These are phyloP conservation scores for Furcasterigmium furcatum DNA, from an alignment of 2,329 filamentous ascomycete species.

Conservation along the genomic window DNA sequence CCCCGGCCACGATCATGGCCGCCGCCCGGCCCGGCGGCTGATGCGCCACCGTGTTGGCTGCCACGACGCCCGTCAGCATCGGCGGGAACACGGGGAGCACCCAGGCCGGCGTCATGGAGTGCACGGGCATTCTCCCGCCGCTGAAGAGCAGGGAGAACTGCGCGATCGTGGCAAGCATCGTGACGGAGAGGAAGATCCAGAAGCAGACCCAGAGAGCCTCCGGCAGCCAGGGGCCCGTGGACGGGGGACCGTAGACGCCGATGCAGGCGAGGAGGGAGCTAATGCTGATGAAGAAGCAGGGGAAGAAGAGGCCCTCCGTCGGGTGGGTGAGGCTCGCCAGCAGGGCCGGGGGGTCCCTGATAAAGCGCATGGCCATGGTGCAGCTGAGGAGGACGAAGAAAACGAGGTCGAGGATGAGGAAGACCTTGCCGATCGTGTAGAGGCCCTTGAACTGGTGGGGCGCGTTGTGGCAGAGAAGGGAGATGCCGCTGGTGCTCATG, in stretches of 20 bases:
- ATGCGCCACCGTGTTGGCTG: conserved; percentile 44
- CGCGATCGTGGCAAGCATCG: conserved; percentile 48
- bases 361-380: conserved; percentile 47
- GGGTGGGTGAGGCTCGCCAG: conserved; percentile 41
- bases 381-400: conserved; percentile 47
- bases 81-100: conserved; percentile 61
- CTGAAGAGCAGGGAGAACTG: conserved; percentile 59
- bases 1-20: conserved; percentile 52
- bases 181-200: conserved; percentile 56
- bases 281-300: conserved; percentile 58
- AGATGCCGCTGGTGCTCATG: conserved; percentile 40
- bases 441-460: conserved; percentile 54
- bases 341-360: conserved; percentile 41
- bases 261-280: conserved; percentile 56
- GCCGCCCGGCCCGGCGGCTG: conserved; percentile 45
- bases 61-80: conserved; percentile 61
- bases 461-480: conserved; percentile 45
- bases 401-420: conserved; percentile 54
- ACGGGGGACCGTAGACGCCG: conserved; percentile 44
- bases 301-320: conserved; percentile 57
- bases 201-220: conserved; percentile 52
- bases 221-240: conserved; percentile 45
- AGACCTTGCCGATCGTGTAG: conserved; percentile 46
- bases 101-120: conserved; percentile 59
- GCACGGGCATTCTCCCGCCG: conserved; percentile 37